phyloP scores from a whole-genome alignment of 1,139 yeast species.

The Geotrichum bryndzae region DNA sequence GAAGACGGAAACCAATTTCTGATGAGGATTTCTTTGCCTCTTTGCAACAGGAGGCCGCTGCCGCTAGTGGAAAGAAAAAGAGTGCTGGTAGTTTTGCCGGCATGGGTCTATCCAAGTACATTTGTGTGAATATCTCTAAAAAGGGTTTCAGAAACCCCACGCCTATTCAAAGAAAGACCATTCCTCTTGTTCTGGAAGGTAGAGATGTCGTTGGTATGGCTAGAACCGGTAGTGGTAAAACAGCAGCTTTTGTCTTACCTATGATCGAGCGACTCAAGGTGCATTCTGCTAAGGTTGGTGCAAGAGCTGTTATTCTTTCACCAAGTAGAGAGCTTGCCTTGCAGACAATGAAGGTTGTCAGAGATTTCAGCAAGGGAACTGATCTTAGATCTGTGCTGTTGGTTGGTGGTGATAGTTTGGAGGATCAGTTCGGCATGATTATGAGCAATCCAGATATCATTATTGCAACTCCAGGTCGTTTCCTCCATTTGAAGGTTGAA shows the following conservation, averaged over 20 bases:
- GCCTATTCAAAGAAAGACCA: constrained; percentile 93
- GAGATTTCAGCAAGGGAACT: constrained; percentile 79
- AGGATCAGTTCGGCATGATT: constrained; percentile 91
- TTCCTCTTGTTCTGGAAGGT: constrained; percentile 79
- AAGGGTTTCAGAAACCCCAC: constrained; percentile 95
- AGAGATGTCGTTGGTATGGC: constrained; percentile 99
- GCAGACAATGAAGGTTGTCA: constrained; percentile 84
- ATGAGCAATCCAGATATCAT: constrained; percentile 90
- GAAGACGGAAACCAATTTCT: constrained; percentile 36
- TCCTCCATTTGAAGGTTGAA: constrained; percentile 89
- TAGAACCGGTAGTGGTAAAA: constrained; percentile 97
- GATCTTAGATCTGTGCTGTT: constrained; percentile 73
- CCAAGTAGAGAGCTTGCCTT: constrained; percentile 94
- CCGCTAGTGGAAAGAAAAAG: constrained; percentile 44
- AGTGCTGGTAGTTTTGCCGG: constrained; percentile 74
- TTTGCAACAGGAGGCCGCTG: constrained; percentile 13
- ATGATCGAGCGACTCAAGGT: constrained; percentile 75
- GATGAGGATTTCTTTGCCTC: constrained; percentile 12
- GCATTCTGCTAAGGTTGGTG: constrained; percentile 84
- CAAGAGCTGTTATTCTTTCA: constrained; percentile 79
- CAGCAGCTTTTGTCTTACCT: constrained; percentile 96
- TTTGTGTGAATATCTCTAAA: constrained; percentile 63
- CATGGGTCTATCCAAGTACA: constrained; percentile 73
- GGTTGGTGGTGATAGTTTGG: constrained; percentile 96
- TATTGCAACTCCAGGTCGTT: constrained; percentile 97